A percentile compares a stretch with the other conserved stretches of the same genome.
Evolutionary conservation across 1,284 basidiomycete species (phyloP).

Genomic region (Apiotrichum gamsii): DNA sequence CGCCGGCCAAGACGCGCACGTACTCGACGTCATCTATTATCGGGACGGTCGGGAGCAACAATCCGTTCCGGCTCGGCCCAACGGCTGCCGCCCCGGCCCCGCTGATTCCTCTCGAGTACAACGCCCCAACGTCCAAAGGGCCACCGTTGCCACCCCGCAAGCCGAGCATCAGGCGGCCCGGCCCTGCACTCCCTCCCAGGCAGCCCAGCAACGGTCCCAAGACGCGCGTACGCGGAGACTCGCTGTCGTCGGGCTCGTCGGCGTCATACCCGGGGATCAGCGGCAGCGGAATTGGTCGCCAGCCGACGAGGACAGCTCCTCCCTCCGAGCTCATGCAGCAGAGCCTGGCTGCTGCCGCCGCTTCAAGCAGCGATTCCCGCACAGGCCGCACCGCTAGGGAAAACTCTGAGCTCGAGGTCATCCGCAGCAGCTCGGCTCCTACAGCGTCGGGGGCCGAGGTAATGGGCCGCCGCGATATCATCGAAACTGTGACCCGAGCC

Average conservation of each 20-base stretch:
- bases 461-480: constrained; percentile 5
- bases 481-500: constrained; percentile 12
- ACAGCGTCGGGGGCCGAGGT: not conserved
- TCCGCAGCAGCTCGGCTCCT: constrained; percentile 8
- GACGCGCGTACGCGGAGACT: constrained; percentile 1
- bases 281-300: not conserved
- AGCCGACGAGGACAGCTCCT: constrained; percentile 13
- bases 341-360: constrained; percentile 15
- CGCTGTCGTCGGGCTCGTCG: constrained; percentile 6
- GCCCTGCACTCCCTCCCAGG: not conserved
- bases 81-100: not conserved
- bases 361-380: too few species aligned
- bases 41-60: constrained; percentile 13
- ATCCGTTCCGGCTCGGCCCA: constrained; percentile 7
- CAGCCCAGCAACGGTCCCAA: not conserved
- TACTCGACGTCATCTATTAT: not conserved
- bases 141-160: constrained; percentile 20
- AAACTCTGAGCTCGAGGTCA: constrained; percentile 11
- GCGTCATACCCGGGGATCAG: too few species aligned
- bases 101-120: not conserved
- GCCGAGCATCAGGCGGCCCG: constrained; percentile 5
- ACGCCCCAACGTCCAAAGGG: not conserved
- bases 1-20: constrained; percentile 10
- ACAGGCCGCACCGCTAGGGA: too few species aligned
- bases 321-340: constrained; percentile 17